Evolutionary conservation across 306 rosid genomes (phyloP), one percentile per base, ranked within the genome.

Genomic region (Vigna trinervia): DNA sequence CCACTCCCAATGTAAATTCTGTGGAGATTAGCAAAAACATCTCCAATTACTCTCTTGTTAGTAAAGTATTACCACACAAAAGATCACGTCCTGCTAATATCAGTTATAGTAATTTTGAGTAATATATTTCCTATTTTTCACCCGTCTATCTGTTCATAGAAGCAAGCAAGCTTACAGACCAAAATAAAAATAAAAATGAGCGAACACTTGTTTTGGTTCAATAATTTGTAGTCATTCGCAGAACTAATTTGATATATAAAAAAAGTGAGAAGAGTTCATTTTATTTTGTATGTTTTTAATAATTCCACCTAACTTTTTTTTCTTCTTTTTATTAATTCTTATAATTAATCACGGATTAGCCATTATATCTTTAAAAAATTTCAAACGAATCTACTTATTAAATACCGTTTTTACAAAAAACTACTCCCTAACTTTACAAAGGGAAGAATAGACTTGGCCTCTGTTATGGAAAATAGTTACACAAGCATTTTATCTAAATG

Each of bases 11-110:
- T 71, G 80, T 68, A 54, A 80, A 81, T 82, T 81, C 85, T 74
- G 71, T 57, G 23, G 58, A 79, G 82, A 69, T 76, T 53, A 74
- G 81, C 39, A 70, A 69, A 62, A 85, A 81, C 32, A 70, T 80
- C 39, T 52, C 88, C 32, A 77, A 86, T 80, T 76, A 48, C 45
- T 81, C 90, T 80, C 75, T 45, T 73, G 89, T 77, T 74, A 86
- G 83, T 68, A 82, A 76, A 65, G 77, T 88, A 72, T 78, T 89
- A 69, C 90, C 92, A 20, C 94, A 86, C 69, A 92, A 94, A 83
- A 87, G 94, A 90, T 71, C 83, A 67, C 78, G 83, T 76, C 88
- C 92, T 75, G 77, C 79, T 63, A 53, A 74, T 51, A 70, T 70
- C 32, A 54, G 63, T 28, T 66, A 64, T 39, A 87, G 81, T 17